These are phyloP conservation scores for Sarocladiaceae sp. DNA, from an alignment of 2,329 filamentous ascomycete genomes.

Conservation along the genomic window DNA sequence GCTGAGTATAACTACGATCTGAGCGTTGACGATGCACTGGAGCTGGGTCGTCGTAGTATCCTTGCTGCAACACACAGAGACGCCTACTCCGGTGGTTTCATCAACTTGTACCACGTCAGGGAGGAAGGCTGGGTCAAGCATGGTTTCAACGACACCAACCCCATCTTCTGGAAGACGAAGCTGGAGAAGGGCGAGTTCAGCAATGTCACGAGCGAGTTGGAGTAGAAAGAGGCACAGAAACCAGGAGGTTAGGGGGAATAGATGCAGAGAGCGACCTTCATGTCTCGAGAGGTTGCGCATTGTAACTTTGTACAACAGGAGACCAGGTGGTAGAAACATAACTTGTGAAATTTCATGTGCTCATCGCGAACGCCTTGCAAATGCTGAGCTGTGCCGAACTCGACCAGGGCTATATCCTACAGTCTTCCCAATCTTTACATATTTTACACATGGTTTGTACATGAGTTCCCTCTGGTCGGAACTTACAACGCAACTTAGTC, in stretches of 20 bases:
- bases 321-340: background rate
- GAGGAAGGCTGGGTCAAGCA: slow-evolving; percentile 99
- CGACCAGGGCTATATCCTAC: background rate
- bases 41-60: slow-evolving; percentile 88
- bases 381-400: background rate
- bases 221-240: slow-evolving; percentile 30
- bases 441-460: slow-evolving; percentile 15
- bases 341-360: background rate
- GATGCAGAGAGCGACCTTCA: slow-evolving; percentile 12
- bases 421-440: background rate
- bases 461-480: background rate
- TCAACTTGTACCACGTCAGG: slow-evolving; percentile 99
- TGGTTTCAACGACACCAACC: slow-evolving; percentile 96
- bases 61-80: slow-evolving; percentile 94
- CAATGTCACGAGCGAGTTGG: slow-evolving; percentile 79
- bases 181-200: slow-evolving; percentile 97
- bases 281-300: background rate
- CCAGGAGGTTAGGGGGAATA: background rate
- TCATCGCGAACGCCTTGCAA: background rate
- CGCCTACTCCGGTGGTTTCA: slow-evolving; percentile 97
- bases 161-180: slow-evolving; percentile 99
- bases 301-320: slow-evolving; percentile 17
- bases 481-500: background rate
- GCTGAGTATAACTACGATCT: slow-evolving; percentile 92
- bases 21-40: slow-evolving; percentile 80